Conservation (phyloP, 2,329 filamentous ascomycete genomes). For the Penicillium freii region DNA sequence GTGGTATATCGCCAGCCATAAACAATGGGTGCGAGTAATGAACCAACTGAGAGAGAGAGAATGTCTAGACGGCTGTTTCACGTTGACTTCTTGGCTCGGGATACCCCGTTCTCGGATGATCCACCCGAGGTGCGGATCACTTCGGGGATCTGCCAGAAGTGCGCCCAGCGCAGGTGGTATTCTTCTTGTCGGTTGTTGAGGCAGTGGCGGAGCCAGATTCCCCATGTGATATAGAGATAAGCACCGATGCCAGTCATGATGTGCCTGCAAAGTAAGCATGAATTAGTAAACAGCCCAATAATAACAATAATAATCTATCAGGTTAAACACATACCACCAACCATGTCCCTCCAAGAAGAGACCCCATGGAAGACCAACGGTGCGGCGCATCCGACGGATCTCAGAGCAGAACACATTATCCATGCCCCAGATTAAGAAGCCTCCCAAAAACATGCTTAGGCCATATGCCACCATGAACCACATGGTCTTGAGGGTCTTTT, state of each 20-base stretch:
- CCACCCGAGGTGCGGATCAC: slow-evolving; percentile 42
- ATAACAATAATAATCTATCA: neutral
- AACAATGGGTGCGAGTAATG: neutral
- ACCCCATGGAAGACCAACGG: slow-evolving; percentile 75
- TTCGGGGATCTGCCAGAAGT: slow-evolving; percentile 57
- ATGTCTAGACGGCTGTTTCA: slow-evolving; percentile 13
- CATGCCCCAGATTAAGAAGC: slow-evolving; percentile 74
- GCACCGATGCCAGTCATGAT: slow-evolving; percentile 78
- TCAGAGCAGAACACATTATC: slow-evolving; percentile 73
- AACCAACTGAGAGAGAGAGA: neutral
- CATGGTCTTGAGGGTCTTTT: slow-evolving; percentile 63
- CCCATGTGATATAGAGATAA: slow-evolving; percentile 82
- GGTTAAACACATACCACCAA: slow-evolving; percentile 59
- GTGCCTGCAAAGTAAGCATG: slow-evolving; percentile 54
- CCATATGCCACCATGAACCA: slow-evolving; percentile 72
- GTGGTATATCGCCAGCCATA: neutral
- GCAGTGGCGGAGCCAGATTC: slow-evolving; percentile 75
- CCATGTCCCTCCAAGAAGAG: slow-evolving; percentile 71
- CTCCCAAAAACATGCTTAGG: slow-evolving; percentile 67
- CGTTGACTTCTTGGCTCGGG: slow-evolving; percentile 32
- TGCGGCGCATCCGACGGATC: slow-evolving; percentile 63
- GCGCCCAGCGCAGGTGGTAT: slow-evolving; percentile 69
- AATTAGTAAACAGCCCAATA: slow-evolving; percentile 13
- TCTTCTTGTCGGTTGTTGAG: slow-evolving; percentile 70
- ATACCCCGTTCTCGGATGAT: slow-evolving; percentile 13